These are phyloP conservation scores for Rhodosporidiobolus sp. DNA, from an alignment of 768 basidiomycete species.

Conservation along the genomic window DNA sequence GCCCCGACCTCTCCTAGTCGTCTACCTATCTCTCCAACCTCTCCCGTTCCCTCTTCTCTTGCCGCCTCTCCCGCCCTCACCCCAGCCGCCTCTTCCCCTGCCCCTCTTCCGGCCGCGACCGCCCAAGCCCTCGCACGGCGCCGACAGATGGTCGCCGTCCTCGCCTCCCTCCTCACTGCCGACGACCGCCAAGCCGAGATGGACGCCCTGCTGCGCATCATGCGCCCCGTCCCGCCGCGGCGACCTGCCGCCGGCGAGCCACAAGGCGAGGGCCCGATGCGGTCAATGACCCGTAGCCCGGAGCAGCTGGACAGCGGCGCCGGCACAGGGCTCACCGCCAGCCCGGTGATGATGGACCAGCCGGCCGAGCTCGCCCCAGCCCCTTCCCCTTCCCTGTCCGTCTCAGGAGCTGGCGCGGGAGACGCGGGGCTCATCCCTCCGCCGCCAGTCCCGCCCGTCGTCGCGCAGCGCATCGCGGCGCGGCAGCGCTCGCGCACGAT, in stretches of 20 bases:
- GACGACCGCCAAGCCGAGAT: slow-evolving; percentile 36
- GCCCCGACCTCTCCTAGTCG: no score
- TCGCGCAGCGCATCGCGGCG: background rate
- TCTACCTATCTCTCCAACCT: background rate
- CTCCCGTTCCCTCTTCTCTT: no score
- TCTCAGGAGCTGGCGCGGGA: background rate
- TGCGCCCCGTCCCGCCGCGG: slow-evolving; percentile 2
- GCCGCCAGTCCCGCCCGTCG: background rate
- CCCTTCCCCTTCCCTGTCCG: background rate
- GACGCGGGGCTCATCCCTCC: background rate
- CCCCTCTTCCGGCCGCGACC: background rate
- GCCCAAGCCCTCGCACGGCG: slow-evolving; percentile 29
- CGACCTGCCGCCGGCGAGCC: no score
- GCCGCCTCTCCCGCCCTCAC: background rate
- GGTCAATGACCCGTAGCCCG: background rate
- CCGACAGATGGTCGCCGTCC: slow-evolving; percentile 34
- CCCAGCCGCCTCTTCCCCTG: background rate
- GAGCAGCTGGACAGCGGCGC: background rate
- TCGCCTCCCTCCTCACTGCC: slow-evolving; percentile 16
- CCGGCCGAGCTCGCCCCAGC: background rate
- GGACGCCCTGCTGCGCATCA: slow-evolving; percentile 13
- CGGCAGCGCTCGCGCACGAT: slow-evolving; percentile 9
- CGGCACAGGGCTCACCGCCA: background rate
- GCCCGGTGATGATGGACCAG: background rate
- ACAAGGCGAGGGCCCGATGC: background rate